Base-by-base conservation (phyloP, 1,284 basidiomycete genomes). In the Rhodotorula sp. region DNA sequence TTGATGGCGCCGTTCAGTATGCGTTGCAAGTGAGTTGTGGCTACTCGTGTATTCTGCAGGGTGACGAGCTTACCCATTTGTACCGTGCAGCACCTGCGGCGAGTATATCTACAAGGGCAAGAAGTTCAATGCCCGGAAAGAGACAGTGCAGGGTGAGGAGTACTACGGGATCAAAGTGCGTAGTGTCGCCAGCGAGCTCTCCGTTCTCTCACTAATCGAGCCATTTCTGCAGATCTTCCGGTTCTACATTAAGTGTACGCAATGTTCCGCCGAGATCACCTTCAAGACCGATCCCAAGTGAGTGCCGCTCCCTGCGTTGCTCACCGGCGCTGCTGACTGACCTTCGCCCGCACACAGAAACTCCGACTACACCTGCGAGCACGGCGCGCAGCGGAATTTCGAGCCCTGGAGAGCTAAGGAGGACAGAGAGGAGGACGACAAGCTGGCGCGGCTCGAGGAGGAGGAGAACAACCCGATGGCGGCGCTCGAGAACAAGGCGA, bases 1-100 rank as follows among this genome's bases (percentile, higher is more conserved):
- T 86, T 99, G 58, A 99, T 99, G 95, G 94, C 96, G 10, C 95
- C 95, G 0, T 99, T 96, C 81, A 94, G 92, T 22, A 99, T 99
- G 95, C 78, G 81, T n/a, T 83, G 82, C 77, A 81, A 79, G 74
- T 78, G 65, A 51, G 73, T 71, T 34, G n/a, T 15, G 36, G 29
- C 24, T 9, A 8, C 30, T 27, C 32, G 24, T 9, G 46, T 15
- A 34, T n/a, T 20, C 17, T 30, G 71, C n/a, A 49, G 53, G 30
- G 15, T 47, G 5, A 10, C 48, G 29, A 20, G 11, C 51, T 24
- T 49, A 58, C 53, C 10, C 4, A 0, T 7, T 47, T 10, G 22
- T 22, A n/a, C 79, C n/a, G 4, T 53, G 90, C 78, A 90, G 71
- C 49, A 70, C 91, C 19, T 99, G 95, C 78, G 95, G 94, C 66